Evolutionary conservation across 2,329 filamentous ascomycete genomes (phyloP).

Genomic region (Ophiostoma perfectum): DNA sequence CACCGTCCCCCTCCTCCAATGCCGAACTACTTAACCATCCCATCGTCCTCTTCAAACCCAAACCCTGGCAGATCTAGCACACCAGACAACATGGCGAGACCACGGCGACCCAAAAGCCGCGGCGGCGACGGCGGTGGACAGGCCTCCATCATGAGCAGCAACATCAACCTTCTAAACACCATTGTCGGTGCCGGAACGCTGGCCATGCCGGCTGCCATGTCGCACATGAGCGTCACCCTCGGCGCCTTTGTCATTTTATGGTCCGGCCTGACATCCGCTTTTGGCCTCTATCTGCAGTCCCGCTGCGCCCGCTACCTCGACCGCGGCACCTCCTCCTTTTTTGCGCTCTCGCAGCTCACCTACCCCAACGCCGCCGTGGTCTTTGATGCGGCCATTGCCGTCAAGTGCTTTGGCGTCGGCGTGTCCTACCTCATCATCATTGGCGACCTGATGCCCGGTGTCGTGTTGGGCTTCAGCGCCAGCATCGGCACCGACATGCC

Average conservation of each 20-base stretch:
- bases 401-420: slow-evolving; percentile 97
- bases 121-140: slow-evolving; percentile 64
- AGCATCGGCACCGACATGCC: slow-evolving; percentile 56
- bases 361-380: slow-evolving; percentile 94
- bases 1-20: slow-evolving; percentile 33
- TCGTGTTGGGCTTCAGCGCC: slow-evolving; percentile 66
- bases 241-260: slow-evolving; percentile 81
- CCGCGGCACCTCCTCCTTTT: slow-evolving; percentile 82
- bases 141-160: slow-evolving; percentile 83
- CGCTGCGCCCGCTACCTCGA: slow-evolving; percentile 91
- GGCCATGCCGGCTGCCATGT: slow-evolving; percentile 91
- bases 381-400: slow-evolving; percentile 90
- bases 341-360: slow-evolving; percentile 92
- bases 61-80: slow-evolving; percentile 38
- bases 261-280: slow-evolving; percentile 82
- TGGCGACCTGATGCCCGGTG: slow-evolving; percentile 94
- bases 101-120: slow-evolving; percentile 63
- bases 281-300: slow-evolving; percentile 91
- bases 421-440: slow-evolving; percentile 99
- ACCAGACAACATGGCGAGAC: slow-evolving; percentile 45
- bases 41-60: slow-evolving; percentile 34
- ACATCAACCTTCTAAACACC: slow-evolving; percentile 93
- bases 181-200: slow-evolving; percentile 93
- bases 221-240: slow-evolving; percentile 87
- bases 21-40: slow-evolving; percentile 51